Base-by-base conservation (phyloP, 2,329 filamentous ascomycete genomes). In the Mycogone perniciosa region DNA sequence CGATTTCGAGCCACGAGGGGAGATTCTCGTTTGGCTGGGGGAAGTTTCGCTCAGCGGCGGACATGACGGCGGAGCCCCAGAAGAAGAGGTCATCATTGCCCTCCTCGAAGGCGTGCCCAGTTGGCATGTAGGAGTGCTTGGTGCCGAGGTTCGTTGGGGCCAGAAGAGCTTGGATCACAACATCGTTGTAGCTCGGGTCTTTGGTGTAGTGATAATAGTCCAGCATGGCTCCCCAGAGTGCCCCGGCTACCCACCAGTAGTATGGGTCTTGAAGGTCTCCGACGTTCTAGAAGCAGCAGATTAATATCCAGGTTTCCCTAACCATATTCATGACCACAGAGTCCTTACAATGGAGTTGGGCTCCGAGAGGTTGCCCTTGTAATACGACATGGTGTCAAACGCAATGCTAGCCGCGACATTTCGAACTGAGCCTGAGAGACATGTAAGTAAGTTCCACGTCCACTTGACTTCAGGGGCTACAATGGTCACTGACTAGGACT, bases 21-120 rank as follows among this genome's bases (percentile, higher is more conserved):
- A 80, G 68, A 11, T 64, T 64, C 7, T 67, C 59, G n/a, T 81
- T 71, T 6, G 82, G 77, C 56, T 84, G 76, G 2, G 85, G 81
- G 51, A 84, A 85, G 63, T 82, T 80, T 54, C 80, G 76, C 66
- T 89, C 86, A 3, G 85, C 81, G 0, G 86, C 86, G 5, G 82
- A 73, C 64, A 89, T 76, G 54, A 82, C 76, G 10, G 82, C 76
- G 29, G 88, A 81, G 8, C 76, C 81, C 86, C 86, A 89, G 63
- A 88, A 88, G 31, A 81, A 82, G 62, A 88, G 82, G 61, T 89
- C 86, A 57, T 89, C 86, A 57, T 89, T 89, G 48, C 85, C 85
- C 64, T 86, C 79, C 54, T 81, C 77, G n/a, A 73, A 72, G 9
- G 67, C 67, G 56, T 84, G 79, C 50, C 68, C 65, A 0, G 76